Conservation (phyloP, 352 stramenopile genomes). For the Phytophthora brassicae region DNA sequence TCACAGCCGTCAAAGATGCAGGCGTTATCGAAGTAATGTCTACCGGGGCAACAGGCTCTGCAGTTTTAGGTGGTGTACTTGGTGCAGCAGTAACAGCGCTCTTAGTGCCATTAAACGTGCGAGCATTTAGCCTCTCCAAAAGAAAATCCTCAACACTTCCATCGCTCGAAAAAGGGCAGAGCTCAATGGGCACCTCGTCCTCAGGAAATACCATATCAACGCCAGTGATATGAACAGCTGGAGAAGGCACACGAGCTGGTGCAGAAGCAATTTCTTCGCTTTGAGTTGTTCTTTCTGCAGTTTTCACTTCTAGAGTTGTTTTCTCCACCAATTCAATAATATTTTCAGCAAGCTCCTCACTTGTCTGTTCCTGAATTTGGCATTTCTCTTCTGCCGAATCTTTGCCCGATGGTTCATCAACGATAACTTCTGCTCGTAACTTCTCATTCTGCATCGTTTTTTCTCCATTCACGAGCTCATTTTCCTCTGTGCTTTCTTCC, state of each 20-base stretch:
- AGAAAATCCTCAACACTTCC: constrained; percentile 26
- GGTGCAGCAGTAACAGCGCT: constrained; percentile 1
- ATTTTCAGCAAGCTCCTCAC: constrained; percentile 5
- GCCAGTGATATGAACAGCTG: constrained; percentile 17
- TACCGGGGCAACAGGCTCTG: background rate
- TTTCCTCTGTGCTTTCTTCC: constrained; percentile 12
- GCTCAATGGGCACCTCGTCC: constrained; percentile 36
- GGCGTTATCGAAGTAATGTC: constrained; percentile 5
- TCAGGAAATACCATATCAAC: constrained; percentile 34
- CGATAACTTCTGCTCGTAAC: background rate
- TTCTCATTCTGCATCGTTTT: constrained; percentile 1
- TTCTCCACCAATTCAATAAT: background rate
- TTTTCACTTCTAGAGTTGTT: background rate
- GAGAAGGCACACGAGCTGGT: constrained; percentile 6
- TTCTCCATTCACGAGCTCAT: constrained; percentile 8
- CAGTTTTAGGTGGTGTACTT: background rate
- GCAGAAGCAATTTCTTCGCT: background rate
- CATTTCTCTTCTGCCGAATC: background rate
- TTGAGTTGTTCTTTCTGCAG: background rate
- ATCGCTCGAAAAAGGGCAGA: constrained; percentile 42
- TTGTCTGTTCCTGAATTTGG: background rate
- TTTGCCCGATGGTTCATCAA: background rate
- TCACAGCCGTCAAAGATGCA: constrained; percentile 12
- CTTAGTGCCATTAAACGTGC: background rate
- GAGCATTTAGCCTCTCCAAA: constrained; percentile 1